Conservation (phyloP, 257 asterid species). For the Anisodus acutangulus region DNA sequence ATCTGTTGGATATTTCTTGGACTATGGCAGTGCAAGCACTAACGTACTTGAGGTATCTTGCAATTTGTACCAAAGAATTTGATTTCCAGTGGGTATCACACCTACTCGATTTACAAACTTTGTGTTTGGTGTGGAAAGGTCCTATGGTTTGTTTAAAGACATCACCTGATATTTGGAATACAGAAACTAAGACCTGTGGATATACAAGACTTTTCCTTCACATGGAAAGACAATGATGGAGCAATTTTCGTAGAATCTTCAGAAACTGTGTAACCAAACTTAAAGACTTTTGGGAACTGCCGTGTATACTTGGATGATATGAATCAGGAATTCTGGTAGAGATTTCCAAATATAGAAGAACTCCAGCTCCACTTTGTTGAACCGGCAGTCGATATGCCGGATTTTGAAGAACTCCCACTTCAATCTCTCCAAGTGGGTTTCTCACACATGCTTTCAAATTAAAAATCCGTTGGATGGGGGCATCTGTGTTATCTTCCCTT, state of each 20-base stretch:
- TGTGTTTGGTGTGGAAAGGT: neutral
- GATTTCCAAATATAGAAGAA: conserved; percentile 6
- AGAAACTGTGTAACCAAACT: neutral
- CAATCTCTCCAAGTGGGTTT: neutral
- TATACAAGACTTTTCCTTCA: neutral
- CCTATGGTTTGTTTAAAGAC: neutral
- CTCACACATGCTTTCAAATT: neutral
- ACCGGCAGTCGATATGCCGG: neutral
- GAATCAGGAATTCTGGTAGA: neutral
- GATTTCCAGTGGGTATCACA: conserved; percentile 20
- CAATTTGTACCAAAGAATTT: neutral
- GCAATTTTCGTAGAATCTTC: neutral
- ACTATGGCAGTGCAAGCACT: neutral
- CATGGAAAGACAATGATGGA: neutral
- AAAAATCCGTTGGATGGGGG: neutral
- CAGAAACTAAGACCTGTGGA: neutral
- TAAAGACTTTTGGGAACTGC: neutral
- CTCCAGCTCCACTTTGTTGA: neutral
- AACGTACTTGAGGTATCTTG: conserved; percentile 12
- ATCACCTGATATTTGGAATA: neutral
- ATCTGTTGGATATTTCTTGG: neutral
- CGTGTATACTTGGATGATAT: neutral
- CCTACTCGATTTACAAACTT: neutral
- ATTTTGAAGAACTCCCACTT: conserved; percentile 2
- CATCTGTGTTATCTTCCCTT: neutral